Base-by-base conservation (phyloP, 2,329 filamentous ascomycete genomes). In the Aureobasidium sp. region DNA sequence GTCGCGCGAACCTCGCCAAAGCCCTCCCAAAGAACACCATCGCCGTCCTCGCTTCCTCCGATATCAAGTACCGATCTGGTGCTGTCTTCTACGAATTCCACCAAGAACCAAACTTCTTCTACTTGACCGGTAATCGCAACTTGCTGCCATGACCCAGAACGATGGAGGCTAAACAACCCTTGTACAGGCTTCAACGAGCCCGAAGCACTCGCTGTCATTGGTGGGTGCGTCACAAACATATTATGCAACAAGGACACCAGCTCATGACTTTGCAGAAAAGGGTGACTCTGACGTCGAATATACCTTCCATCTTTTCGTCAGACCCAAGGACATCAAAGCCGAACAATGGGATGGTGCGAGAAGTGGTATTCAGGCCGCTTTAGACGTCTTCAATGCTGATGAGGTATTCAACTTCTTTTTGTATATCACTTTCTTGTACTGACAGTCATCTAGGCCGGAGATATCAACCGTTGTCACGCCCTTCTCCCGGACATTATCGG, bases 341-440 rank as follows among this genome's bases (percentile, higher is more conserved):
- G 94, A 99, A 75, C 86, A 93, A 67, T 99, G 94, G 94, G 89
- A 90, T 66, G 94, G 94, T 1, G 90, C 92, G 16, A 87, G 93
- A 70, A 95, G 90, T 58, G 94, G 94, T 55, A 81, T 93, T 44
- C 87, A 92, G 66, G 94, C 92, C 2, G 95, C 94, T 10, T 77
- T 87, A 62, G 93, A 99, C 71, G 86, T 97, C 59, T 99, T 97
- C 81, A 99, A 99, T 71, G 94, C 94, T 16, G 94, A 99, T 69
- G 84, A 91, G 71, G 86, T 84, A 67, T 63, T 3, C 16, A 37
- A 39, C 9, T n/a, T 32, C 34, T 16, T 36, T 5, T 1, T 27
- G 5, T 37, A n/a, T 39, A 11, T 29, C 3, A 8, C 2, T 6
- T 1, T 37, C 32, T 3, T 25, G 11, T 37, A 15, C 27, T 41